Percentiles rank a stretch among this genome's conserved stretches.
Conservation (phyloP, 2,329 filamentous ascomycete genomes). For the Epichloe brachyelytri region DNA sequence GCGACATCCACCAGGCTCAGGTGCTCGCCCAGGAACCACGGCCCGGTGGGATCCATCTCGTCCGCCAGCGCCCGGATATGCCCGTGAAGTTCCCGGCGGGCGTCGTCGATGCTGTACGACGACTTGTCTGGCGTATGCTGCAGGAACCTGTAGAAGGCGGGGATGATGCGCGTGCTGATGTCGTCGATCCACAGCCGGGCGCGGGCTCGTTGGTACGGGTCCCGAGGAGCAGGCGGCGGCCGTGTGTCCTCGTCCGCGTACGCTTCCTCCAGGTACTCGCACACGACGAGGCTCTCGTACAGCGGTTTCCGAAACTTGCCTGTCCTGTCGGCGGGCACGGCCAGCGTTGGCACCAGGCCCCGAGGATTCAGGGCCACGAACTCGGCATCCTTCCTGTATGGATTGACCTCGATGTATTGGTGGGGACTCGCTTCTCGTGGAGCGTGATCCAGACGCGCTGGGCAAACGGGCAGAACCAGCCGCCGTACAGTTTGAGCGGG, state of each 20-base stretch:
- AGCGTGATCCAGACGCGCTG: conserved; percentile 63
- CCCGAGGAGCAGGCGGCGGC: conserved; percentile 39
- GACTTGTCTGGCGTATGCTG: conserved; percentile 39
- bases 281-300: conserved; percentile 60
- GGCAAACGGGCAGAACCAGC: conserved; percentile 63
- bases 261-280: conserved; percentile 64
- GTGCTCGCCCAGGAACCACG: conserved; percentile 53
- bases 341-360: conserved; percentile 61
- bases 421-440: conserved; percentile 60
- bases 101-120: conserved; percentile 36
- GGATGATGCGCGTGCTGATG: conserved; percentile 52
- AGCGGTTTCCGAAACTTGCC: conserved; percentile 39
- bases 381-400: conserved; percentile 57
- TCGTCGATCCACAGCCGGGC: conserved; percentile 66
- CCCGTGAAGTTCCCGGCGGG: conserved; percentile 42
- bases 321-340: conserved; percentile 24
- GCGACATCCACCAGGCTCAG: conserved; percentile 59
- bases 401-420: conserved; percentile 68
- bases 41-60: conserved; percentile 44
- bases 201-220: conserved; percentile 51
- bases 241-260: conserved; percentile 36
- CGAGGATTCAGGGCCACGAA: conserved; percentile 62
- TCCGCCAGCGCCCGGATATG: conserved; percentile 46
- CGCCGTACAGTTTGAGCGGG: conserved; percentile 53
- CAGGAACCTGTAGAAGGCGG: conserved; percentile 51